Evolutionary conservation across 106 monocot species (phyloP).

Genomic region (Dendrobium chrysotoxum): DNA sequence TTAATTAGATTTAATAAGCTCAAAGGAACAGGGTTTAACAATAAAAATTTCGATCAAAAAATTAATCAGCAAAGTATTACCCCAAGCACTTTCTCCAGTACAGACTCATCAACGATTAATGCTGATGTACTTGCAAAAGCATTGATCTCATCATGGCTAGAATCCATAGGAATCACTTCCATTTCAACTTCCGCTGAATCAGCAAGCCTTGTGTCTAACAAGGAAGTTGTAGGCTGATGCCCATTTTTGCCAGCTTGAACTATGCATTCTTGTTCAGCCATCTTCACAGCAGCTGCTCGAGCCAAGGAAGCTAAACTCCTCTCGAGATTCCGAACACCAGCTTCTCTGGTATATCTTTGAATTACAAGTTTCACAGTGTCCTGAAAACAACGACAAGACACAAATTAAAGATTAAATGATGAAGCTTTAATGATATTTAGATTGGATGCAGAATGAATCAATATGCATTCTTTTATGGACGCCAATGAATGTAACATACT

Average conservation of each 20-base stretch:
- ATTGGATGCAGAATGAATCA: background rate
- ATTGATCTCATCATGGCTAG: slow-evolving; percentile 56
- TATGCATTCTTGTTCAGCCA: slow-evolving; percentile 61
- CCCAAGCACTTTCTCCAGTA: slow-evolving; percentile 98
- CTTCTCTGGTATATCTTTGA: slow-evolving; percentile 93
- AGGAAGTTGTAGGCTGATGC: slow-evolving; percentile 51
- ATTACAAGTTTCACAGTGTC: slow-evolving; percentile 74
- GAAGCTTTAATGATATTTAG: background rate
- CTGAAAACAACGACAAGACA: slow-evolving; percentile 16
- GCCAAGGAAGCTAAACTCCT: slow-evolving; percentile 81
- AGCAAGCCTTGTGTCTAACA: slow-evolving; percentile 66
- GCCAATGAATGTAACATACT: background rate
- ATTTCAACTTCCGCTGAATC: slow-evolving; percentile 91
- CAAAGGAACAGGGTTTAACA: background rate
- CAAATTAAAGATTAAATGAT: background rate
- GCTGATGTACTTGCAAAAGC: slow-evolving; percentile 34
- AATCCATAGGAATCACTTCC: slow-evolving; percentile 87
- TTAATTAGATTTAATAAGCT: background rate
- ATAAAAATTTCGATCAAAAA: background rate
- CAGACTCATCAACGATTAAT: slow-evolving; percentile 69
- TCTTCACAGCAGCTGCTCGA: slow-evolving; percentile 87
- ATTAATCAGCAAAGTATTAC: slow-evolving; percentile 26
- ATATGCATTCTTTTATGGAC: background rate
- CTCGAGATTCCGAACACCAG: slow-evolving; percentile 92
- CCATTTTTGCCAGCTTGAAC: slow-evolving; percentile 57